Evolutionary conservation across 2,329 filamentous ascomycete genomes (phyloP), one percentile per base, ranked within the genome.

Genomic region (Aspergillus bombycis): DNA sequence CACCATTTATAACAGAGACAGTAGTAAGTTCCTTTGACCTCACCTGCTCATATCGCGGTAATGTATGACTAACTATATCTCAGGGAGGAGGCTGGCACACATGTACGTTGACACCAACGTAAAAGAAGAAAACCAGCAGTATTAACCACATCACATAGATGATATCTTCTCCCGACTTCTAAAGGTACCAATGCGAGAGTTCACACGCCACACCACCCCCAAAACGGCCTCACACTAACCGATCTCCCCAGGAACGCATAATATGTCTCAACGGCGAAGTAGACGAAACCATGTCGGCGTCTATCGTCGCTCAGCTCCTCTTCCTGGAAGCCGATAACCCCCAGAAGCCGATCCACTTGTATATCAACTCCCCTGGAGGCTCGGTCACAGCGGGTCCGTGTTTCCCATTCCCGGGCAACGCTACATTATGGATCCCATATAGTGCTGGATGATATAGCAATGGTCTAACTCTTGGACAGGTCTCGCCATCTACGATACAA

Each of bases 281-380:
- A 62, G 91, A 98, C 81, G 92, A 97, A 75, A 90, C 87, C 48
- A 88, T 95, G 69, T 96, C 93, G 43, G 94, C 95, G n/a, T 92
- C 91, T 48, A 93, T 98, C 67, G 94, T 98, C 32, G 93, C 95
- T 1, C 96, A 99, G 77, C 88, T 99, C 26, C 90, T 99, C 67
- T 99, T 94, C 86, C 93, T 99, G 78, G 96, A 99, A 84, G 95
- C 94, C 72, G 95, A 99, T 75, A 93, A 92, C 74, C 94, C 94
- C 4, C 89, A 96, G 61, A 97, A 97, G 78, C 91, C 93, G 14
- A 98, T 99, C 68, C 95, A 92, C 58, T 91, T 99, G 78, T 99
- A 99, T 79, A 99, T 99, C 78, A 97, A 99, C 82, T 96, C 92
- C 0, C 94, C 94, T 0, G 95, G 95, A 57, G 95, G 95, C 61